phyloP scores from a whole-genome alignment of 2,329 filamentous ascomycete species.

The Trichoderma lentiforme region DNA sequence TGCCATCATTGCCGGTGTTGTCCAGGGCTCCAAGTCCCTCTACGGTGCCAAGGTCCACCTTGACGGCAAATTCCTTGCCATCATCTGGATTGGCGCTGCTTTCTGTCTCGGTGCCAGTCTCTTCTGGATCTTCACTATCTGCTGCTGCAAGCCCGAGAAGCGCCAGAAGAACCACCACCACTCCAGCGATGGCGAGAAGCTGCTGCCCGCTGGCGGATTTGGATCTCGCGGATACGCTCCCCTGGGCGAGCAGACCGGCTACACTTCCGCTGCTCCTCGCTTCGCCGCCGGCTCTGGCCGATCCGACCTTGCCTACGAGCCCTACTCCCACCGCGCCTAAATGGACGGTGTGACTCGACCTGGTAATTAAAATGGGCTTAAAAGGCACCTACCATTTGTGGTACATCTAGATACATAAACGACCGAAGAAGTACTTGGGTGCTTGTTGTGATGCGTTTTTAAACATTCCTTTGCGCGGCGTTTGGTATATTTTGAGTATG shows the following conservation, averaged over 20 bases:
- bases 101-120: slow-evolving; percentile 72
- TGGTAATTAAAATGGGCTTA: background rate
- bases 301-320: slow-evolving; percentile 59
- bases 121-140: slow-evolving; percentile 90
- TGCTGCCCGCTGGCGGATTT: slow-evolving; percentile 38
- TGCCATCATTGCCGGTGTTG: slow-evolving; percentile 58
- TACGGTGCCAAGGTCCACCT: slow-evolving; percentile 69
- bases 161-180: slow-evolving; percentile 33
- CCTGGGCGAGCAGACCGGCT: slow-evolving; percentile 34
- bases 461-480: slow-evolving; percentile 18
- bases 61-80: slow-evolving; percentile 66
- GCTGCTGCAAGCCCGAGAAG: slow-evolving; percentile 71
- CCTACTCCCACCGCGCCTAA: slow-evolving; percentile 58
- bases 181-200: slow-evolving; percentile 49
- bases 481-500: slow-evolving; percentile 2
- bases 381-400: background rate
- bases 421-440: background rate
- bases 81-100: slow-evolving; percentile 75
- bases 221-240: slow-evolving; percentile 34
- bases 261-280: slow-evolving; percentile 35
- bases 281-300: slow-evolving; percentile 42
- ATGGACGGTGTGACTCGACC: background rate
- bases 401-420: background rate
- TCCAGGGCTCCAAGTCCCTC: slow-evolving; percentile 54
- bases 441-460: background rate